phyloP scores from a whole-genome alignment of 139 green algal species.

The Haematococcus sp. region DNA sequence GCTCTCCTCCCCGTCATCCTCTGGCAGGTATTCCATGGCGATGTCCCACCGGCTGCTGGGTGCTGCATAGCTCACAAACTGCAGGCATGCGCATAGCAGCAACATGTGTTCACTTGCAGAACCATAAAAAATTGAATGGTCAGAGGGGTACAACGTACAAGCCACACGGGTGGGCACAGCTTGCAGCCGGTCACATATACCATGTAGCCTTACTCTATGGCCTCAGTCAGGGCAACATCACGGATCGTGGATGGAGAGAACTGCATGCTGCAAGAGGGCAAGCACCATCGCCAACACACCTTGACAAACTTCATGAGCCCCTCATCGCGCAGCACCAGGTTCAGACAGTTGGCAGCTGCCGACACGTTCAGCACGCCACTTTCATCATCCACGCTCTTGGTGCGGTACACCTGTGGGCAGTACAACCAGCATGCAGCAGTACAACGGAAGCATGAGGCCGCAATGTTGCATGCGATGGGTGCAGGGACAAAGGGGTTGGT shows the following conservation, averaged over 20 bases:
- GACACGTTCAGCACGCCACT: constrained; percentile 76
- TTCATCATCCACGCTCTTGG: constrained; percentile 29
- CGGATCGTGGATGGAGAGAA: no score
- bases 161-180: no score
- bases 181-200: no score
- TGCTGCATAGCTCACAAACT: constrained; percentile 28
- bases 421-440: background rate
- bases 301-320: constrained; percentile 89
- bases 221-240: no score
- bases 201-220: no score
- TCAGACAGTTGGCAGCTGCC: constrained; percentile 75
- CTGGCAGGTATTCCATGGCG: constrained; percentile 57
- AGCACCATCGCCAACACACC: background rate
- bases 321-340: constrained; percentile 77
- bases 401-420: background rate
- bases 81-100: background rate
- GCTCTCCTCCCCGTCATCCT: constrained; percentile 38
- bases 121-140: no score
- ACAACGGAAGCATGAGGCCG: no score
- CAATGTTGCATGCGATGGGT: background rate
- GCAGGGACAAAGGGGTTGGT: no score
- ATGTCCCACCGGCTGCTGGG: constrained; percentile 54
- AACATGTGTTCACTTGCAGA: no score
- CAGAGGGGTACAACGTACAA: no score
- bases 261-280: background rate